Base-by-base conservation (phyloP, 768 basidiomycete species). In the Mycena filopes region DNA sequence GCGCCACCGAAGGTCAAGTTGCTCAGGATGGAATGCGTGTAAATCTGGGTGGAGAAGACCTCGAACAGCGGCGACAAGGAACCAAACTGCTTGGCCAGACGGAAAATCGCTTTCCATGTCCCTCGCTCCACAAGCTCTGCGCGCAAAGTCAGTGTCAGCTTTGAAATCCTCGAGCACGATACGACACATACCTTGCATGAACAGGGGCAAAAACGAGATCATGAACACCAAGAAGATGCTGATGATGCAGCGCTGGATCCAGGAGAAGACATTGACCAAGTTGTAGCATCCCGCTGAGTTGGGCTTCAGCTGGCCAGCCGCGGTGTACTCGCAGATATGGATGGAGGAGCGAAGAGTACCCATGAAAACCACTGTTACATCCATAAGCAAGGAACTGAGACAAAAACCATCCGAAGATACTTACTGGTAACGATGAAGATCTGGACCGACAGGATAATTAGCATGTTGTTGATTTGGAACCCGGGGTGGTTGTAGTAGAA, bases 401-500 rank as follows among this genome's bases (percentile, higher is more conserved):
- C 18, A 38, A 48, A 36, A 51, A 11, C 11, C 10, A 25, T n/a
- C 55, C 28, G 61, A 40, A 61, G 55, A 25, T 26, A 87, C 94
- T 71, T 74, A 95, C 94, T 87, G 10, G 95, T 94, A 57, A 97
- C 82, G 73, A 99, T 86, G 86, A 99, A 99, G 62, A 96, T 81
- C 78, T 98, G 97, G 29, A 99, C 94, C 50, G 98, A 97, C 69
- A 97, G 78, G 74, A 99, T 99, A 78, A 99, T 92, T 76, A 99
- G 83, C 88, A 99, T 99, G 76, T 99, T 99, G 86, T 99, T 98
- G 82, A 99, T 97, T 75, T 99, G 98, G 91, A 99, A 99, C 60
- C 95, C 98, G 43, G 98, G 98, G 78, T 99, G 98, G 45, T 95
- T 96, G 71, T 99, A 99, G 83, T 99, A 99, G 86, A 99, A 99